phyloP scores from a whole-genome alignment of 148 eudicot genomes.

The Polygonum aviculare region DNA sequence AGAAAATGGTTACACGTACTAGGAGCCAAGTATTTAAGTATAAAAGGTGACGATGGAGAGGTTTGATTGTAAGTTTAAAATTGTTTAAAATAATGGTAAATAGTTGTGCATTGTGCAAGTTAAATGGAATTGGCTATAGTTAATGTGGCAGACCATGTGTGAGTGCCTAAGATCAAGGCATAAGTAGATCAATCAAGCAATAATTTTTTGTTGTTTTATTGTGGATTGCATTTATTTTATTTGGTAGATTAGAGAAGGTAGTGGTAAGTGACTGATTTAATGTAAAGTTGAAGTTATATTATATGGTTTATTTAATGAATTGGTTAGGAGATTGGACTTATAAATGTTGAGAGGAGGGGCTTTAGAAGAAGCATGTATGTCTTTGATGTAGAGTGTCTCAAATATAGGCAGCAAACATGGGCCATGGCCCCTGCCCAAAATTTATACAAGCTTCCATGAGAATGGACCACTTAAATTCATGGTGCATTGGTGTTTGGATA shows the following conservation, averaged over 20 bases:
- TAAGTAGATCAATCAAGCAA: slow-evolving; percentile 2
- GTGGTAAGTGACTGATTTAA: not conserved
- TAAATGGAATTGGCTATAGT: not conserved
- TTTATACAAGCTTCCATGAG: not conserved
- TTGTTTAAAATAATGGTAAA: not conserved
- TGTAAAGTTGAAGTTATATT: not conserved
- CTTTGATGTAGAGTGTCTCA: not conserved
- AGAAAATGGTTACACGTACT: not conserved
- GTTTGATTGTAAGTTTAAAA: not conserved
- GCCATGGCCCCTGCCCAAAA: slow-evolving; percentile 4
- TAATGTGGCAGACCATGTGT: slow-evolving; percentile 47
- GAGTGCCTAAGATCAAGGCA: slow-evolving; percentile 21
- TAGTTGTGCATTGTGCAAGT: not conserved
- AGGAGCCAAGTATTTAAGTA: slow-evolving; percentile 2
- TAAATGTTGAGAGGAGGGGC: not conserved
- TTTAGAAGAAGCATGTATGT: slow-evolving; percentile 2
- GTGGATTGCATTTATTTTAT: not conserved
- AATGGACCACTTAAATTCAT: not conserved
- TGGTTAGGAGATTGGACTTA: not conserved
- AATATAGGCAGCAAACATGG: not conserved
- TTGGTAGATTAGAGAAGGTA: not conserved
- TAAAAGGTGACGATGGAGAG: not conserved
- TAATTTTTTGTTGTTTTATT: not conserved
- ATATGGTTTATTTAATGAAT: not conserved
- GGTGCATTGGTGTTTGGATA: not conserved